These are phyloP conservation scores for Ophiostoma sp. DNA, from an alignment of 2,329 filamentous ascomycete genomes.

Conservation along the genomic window DNA sequence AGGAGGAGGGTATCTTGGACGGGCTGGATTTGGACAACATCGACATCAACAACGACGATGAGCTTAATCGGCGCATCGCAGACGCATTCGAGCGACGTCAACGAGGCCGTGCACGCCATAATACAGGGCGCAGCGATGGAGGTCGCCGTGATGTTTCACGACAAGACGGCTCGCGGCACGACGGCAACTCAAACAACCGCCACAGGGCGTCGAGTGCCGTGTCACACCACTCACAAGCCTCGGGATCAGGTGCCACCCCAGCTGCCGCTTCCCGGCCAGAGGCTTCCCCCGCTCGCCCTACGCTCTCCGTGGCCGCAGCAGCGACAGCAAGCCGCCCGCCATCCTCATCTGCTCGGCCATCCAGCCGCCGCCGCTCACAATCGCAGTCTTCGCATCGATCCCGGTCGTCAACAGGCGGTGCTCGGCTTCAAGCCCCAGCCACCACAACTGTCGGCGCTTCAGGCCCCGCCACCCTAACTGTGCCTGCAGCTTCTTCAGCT, in stretches of 20 bases:
- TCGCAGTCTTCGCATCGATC: constrained; percentile 36
- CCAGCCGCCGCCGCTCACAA: constrained; percentile 38
- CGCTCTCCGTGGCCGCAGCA: constrained; percentile 19
- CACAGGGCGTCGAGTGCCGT: constrained; percentile 17
- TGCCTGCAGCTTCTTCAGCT: neutral
- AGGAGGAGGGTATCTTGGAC: constrained; percentile 63
- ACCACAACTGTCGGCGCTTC: neutral
- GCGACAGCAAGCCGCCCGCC: constrained; percentile 23
- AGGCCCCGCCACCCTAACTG: neutral
- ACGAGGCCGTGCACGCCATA: constrained; percentile 47
- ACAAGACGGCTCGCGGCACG: constrained; percentile 36
- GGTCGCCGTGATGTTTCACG: constrained; percentile 40
- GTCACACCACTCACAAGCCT: constrained; percentile 19
- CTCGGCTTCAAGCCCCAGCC: constrained; percentile 18
- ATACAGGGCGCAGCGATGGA: constrained; percentile 25
- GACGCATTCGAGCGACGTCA: constrained; percentile 79
- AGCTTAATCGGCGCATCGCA: constrained; percentile 83
- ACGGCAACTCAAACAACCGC: constrained; percentile 7
- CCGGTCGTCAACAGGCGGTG: constrained; percentile 33
- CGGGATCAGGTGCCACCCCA: neutral
- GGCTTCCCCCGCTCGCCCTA: neutral
- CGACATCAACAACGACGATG: constrained; percentile 77
- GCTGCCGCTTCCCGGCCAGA: constrained; percentile 9
- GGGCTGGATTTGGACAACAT: constrained; percentile 86
- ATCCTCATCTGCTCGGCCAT: constrained; percentile 30